Conservation (phyloP, 2,329 filamentous ascomycete genomes). For the Penicillium oxalicum region DNA sequence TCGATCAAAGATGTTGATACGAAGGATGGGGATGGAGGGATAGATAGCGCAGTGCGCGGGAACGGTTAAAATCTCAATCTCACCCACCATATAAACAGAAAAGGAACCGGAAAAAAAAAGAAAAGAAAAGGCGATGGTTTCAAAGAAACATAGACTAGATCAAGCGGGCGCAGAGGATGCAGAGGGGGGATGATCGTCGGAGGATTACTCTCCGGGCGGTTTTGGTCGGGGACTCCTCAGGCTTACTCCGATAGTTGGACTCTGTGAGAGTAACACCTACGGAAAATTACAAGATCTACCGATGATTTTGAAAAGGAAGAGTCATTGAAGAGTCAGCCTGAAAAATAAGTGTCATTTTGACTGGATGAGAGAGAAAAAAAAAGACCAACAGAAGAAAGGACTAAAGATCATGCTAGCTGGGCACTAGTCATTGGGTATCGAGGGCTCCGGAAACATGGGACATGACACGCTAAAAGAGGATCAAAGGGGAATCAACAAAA, state of each 20-base stretch:
- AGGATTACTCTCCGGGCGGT: no score
- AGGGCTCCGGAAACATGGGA: not conserved
- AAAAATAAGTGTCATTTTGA: no score
- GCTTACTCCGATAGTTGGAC: no score
- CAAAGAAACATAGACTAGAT: no score
- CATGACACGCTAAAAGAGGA: constrained; percentile 11
- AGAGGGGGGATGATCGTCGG: no score
- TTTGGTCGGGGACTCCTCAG: no score
- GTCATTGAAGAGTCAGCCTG: no score
- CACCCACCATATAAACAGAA: constrained; percentile 10
- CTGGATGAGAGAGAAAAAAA: not conserved
- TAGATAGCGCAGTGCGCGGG: constrained; percentile 8
- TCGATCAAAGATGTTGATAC: no score
- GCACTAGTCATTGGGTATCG: constrained; percentile 12
- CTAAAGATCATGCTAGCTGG: no score
- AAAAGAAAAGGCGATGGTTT: no score
- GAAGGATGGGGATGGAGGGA: no score
- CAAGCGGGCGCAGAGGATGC: no score
- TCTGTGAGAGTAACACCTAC: constrained; percentile 8
- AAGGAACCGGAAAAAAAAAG: constrained; percentile 13
- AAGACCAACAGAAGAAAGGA: not conserved
- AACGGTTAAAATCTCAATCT: constrained; percentile 6
- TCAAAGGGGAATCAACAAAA: not conserved
- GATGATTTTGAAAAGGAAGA: not conserved
- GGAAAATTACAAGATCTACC: constrained; percentile 10